A percentile compares a stretch with the other conserved stretches of the same genome.
Conservation (phyloP, 768 basidiomycete genomes). For the Coprinellus micaceus region DNA sequence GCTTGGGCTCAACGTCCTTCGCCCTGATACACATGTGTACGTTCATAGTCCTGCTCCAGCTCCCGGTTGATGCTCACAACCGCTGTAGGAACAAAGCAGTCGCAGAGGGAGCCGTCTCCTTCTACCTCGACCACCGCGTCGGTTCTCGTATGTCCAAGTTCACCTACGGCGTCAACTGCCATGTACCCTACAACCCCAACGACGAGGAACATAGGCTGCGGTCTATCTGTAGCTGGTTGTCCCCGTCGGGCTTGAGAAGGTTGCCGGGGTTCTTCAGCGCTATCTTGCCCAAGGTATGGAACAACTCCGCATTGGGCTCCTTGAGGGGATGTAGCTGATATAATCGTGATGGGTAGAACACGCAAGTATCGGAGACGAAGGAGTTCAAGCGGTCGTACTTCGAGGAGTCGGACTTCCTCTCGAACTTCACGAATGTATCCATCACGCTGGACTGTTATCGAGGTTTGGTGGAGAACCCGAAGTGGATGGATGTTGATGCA, state of each 20-base stretch:
- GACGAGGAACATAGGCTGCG: slow-evolving; percentile 19
- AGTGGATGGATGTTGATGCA: slow-evolving; percentile 13
- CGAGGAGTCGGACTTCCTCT: slow-evolving; percentile 13
- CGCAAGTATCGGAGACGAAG: slow-evolving; percentile 18
- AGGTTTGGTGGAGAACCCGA: slow-evolving; percentile 7
- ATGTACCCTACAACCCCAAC: slow-evolving; percentile 13
- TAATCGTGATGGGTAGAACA: no score
- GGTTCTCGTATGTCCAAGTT: slow-evolving; percentile 22
- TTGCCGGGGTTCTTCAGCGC: slow-evolving; percentile 16
- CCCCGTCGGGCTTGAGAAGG: slow-evolving; percentile 11
- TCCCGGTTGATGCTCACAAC: no score
- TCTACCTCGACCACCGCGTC: slow-evolving; percentile 25
- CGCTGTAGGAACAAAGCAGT: slow-evolving; percentile 33
- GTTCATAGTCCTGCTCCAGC: neutral
- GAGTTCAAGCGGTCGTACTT: slow-evolving; percentile 16
- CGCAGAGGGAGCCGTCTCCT: slow-evolving; percentile 28
- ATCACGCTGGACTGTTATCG: slow-evolving; percentile 16
- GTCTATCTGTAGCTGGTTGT: slow-evolving; percentile 11
- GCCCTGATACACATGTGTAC: slow-evolving; percentile 18
- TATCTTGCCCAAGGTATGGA: slow-evolving; percentile 13
- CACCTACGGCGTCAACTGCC: slow-evolving; percentile 23
- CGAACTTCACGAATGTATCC: slow-evolving; percentile 8
- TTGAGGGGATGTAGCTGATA: neutral
- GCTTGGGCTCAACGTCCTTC: slow-evolving; percentile 10
- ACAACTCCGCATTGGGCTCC: neutral